These are phyloP conservation scores for Thraustotheca clavata DNA, from an alignment of 352 stramenopile genomes.

Conservation along the genomic window DNA sequence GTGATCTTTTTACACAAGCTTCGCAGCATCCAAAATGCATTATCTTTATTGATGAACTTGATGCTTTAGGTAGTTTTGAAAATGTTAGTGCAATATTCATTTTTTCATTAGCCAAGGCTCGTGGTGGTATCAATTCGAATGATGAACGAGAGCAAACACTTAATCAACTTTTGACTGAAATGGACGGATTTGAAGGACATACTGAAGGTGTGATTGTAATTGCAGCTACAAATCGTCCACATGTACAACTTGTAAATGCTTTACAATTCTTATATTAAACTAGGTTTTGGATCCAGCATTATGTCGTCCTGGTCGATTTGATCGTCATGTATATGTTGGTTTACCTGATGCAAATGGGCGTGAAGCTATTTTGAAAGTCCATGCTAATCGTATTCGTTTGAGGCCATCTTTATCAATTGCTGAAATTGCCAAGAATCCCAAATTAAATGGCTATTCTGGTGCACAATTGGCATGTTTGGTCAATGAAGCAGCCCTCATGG, in stretches of 20 bases:
- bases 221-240: slow-evolving; percentile 93
- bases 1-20: slow-evolving; percentile 91
- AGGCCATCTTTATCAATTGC: slow-evolving; percentile 44
- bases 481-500: slow-evolving; percentile 74
- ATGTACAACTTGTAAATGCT: slow-evolving; percentile 26
- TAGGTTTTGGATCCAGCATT: slow-evolving; percentile 91
- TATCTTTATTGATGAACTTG: slow-evolving; percentile 98
- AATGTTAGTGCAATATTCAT: slow-evolving; percentile 12
- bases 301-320: slow-evolving; percentile 94
- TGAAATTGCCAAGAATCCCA: slow-evolving; percentile 40
- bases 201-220: slow-evolving; percentile 92
- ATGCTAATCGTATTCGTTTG: slow-evolving; percentile 50
- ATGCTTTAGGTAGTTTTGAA: slow-evolving; percentile 68
- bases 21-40: slow-evolving; percentile 93
- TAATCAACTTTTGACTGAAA: slow-evolving; percentile 88
- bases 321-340: slow-evolving; percentile 94
- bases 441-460: slow-evolving; percentile 52
- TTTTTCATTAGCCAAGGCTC: slow-evolving; percentile 38
- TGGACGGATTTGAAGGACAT: slow-evolving; percentile 88
- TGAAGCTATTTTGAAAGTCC: slow-evolving; percentile 66
- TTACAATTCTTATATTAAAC: neutral
- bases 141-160: slow-evolving; percentile 95
- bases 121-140: slow-evolving; percentile 85
- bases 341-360: slow-evolving; percentile 88
- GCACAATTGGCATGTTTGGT: slow-evolving; percentile 72